Conservation (phyloP, 306 rosid species). For the Ormosia emarginata region DNA sequence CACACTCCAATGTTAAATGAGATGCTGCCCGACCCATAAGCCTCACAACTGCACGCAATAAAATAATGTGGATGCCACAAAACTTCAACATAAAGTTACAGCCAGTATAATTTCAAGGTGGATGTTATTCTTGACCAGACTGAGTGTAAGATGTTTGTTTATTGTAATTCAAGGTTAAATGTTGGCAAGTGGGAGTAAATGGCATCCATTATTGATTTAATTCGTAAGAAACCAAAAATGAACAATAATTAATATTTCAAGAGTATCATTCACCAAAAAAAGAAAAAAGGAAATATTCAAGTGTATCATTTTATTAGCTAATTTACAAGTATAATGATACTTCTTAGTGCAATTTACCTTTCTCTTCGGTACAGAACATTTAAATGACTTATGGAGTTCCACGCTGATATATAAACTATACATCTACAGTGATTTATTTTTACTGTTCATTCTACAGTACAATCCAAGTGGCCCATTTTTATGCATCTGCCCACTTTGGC, state of each 20-base stretch:
- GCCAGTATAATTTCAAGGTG: not conserved
- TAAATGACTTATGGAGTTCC: not conserved
- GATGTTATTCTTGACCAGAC: not conserved
- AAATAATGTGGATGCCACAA: not conserved
- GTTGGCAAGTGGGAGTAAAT: not conserved
- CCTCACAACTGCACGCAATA: constrained; percentile 52
- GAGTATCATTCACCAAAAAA: not conserved
- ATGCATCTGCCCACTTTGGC: too few species aligned
- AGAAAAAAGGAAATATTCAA: too few species aligned
- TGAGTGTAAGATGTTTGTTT: not conserved
- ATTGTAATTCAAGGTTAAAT: not conserved
- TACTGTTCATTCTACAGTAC: too few species aligned
- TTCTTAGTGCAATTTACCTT: not conserved
- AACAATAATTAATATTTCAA: too few species aligned
- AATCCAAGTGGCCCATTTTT: too few species aligned
- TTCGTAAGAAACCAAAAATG: not conserved
- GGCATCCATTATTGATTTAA: not conserved
- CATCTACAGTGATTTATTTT: too few species aligned
- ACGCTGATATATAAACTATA: too few species aligned
- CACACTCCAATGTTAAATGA: constrained; percentile 67
- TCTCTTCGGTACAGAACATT: not conserved
- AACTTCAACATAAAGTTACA: not conserved
- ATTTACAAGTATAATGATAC: not conserved
- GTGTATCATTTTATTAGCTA: not conserved
- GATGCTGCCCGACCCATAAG: constrained; percentile 83